Evolutionary conservation across 2,329 filamentous ascomycete genomes (phyloP), one percentile per base, ranked within the genome.

Genomic region (Shiraia bambusicola): DNA sequence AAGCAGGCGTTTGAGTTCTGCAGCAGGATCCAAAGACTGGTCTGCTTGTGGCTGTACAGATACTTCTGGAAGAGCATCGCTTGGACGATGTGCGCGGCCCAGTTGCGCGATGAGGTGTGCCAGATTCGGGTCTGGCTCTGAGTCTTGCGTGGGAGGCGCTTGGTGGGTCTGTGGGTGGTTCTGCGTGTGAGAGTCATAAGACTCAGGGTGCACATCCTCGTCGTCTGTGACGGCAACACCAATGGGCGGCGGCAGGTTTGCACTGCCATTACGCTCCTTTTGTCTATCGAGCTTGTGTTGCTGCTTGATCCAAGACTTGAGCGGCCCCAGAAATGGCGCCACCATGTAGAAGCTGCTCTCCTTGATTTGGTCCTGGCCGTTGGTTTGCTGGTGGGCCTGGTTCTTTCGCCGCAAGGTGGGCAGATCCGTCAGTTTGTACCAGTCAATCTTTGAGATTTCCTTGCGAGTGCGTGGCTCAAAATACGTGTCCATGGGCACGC

Each of bases 301-400:
- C 50, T 86, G 81, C n/a, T 82, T 75, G 33, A 97, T 89, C 91
- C 91, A 97, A 66, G 88, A 89, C 69, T 89, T 91, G 34, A 98
- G 71, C 5, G 83, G 87, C 1, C 83, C 83, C 40, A 97, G 75
- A 63, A 98, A 98, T 0, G 92, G 91, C 0, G 90, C 90, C 13
- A 98, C 93, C 88, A 97, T 96, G 71, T 96, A 98, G 66, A 96
- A 97, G 62, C 92, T 96, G 67, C 88, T 90, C 28, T 83, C 83
- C 55, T 86, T 88, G 10, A 81, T 70, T 22, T 72, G 70, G 10
- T 79, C 76, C 26, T 78, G 76, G 11, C 73, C 74, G 25, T 67
- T 67, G 11, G 69, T 72, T 36, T 84, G 78, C 32, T 81, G 77
- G 31, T 82, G 77, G n/a, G 82, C 77, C 40, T 81, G 76, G 10